Evolutionary conservation across 1,284 basidiomycete genomes (phyloP).

Genomic region (Sporisorium graminicola): DNA sequence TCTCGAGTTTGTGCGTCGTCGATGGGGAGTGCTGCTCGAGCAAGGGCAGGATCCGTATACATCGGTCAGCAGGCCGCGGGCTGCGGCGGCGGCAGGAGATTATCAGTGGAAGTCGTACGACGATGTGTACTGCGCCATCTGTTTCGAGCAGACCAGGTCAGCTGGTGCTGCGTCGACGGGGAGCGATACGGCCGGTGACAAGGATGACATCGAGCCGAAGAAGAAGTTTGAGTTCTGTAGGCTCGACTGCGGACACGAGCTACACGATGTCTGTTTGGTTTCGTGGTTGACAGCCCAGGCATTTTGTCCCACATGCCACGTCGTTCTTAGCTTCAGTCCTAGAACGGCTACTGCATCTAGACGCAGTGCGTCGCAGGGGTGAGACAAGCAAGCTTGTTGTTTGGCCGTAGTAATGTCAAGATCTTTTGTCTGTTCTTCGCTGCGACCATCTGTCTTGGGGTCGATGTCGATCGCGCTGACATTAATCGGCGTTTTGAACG

Average conservation of each 20-base stretch:
- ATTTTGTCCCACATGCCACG: conserved; percentile 57
- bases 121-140: conserved; percentile 53
- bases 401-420: neutral
- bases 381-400: neutral
- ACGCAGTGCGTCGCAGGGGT: conserved; percentile 7
- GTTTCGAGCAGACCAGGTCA: conserved; percentile 46
- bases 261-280: conserved; percentile 57
- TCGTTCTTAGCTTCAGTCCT: conserved; percentile 48
- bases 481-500: conserved; percentile 21
- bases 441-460: neutral
- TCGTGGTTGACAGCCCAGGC: conserved; percentile 54
- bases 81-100: conserved; percentile 28
- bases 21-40: conserved; percentile 45
- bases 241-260: conserved; percentile 56
- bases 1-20: conserved; percentile 53
- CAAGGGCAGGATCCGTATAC: conserved; percentile 31
- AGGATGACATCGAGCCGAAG: too few relatives aligned
- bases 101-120: conserved; percentile 51
- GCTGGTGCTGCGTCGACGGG: neutral
- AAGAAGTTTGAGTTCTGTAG: conserved; percentile 35
- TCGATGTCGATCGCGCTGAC: neutral
- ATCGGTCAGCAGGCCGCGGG: conserved; percentile 26
- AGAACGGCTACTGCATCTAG: conserved; percentile 4
- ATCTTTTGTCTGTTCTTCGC: neutral
- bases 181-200: neutral